These are phyloP conservation scores for Setaria italica DNA, from an alignment of 202 grass and related monocot genomes.

Conservation along the genomic window DNA sequence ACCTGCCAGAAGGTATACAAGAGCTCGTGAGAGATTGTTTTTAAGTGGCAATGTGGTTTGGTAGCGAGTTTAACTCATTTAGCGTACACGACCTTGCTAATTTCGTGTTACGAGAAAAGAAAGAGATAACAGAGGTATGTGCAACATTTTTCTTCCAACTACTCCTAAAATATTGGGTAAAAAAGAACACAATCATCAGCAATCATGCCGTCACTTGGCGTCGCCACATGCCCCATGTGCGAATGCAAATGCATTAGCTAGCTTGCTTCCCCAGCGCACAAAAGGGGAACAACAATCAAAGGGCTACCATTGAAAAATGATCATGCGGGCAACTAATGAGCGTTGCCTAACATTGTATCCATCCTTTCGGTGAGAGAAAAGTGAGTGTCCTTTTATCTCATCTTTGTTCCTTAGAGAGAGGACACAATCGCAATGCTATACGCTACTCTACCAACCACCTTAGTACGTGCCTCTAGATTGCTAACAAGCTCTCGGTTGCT, in stretches of 20 bases:
- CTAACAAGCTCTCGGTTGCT: not conserved
- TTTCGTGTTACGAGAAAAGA: not conserved
- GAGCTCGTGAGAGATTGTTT: too few relatives aligned
- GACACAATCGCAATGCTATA: not conserved
- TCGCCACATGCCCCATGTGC: conserved; percentile 46
- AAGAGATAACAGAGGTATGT: not conserved
- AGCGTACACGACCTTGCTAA: too few relatives aligned
- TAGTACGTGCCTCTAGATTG: not conserved
- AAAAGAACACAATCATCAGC: not conserved
- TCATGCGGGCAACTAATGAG: conserved; percentile 15
- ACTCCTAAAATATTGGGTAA: not conserved
- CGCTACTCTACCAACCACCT: not conserved
- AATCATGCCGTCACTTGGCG: conserved; percentile 5
- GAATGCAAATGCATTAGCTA: not conserved
- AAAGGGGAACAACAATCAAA: not conserved
- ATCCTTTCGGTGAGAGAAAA: conserved; percentile 32
- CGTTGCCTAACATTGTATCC: not conserved
- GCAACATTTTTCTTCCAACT: not conserved
- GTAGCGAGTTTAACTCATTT: too few relatives aligned
- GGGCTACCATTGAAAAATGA: conserved; percentile 16
- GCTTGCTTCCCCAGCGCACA: not conserved
- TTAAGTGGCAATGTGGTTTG: too few relatives aligned
- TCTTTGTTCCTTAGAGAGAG: not conserved
- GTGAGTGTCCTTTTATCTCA: not conserved
- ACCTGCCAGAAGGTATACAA: too few relatives aligned